Percentiles rank a stretch among this genome's conserved stretches.
phyloP scores from a whole-genome alignment of 2,329 filamentous ascomycete genomes.

The Epichloe coenophiala region DNA sequence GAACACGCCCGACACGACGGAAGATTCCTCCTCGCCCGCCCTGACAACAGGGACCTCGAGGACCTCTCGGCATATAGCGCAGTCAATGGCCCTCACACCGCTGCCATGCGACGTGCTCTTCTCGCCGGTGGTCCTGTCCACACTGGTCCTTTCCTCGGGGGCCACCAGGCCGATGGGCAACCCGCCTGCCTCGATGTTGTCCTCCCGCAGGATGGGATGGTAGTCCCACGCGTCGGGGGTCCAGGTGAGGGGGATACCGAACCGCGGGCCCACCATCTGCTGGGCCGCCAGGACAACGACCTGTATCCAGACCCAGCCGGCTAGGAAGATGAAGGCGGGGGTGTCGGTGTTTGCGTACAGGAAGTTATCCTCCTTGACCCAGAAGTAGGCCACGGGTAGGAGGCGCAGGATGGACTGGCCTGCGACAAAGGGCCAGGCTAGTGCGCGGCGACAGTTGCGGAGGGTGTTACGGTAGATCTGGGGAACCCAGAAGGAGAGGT shows the following conservation, averaged over 20 bases:
- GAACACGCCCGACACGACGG: conserved; percentile 55
- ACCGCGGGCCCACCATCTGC: conserved; percentile 76
- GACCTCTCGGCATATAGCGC: conserved; percentile 85
- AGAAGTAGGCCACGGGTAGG: conserved; percentile 76
- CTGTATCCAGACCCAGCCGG: conserved; percentile 79
- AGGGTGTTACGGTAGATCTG: conserved; percentile 85
- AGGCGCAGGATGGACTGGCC: conserved; percentile 71
- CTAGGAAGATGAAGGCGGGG: conserved; percentile 43
- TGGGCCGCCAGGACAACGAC: conserved; percentile 66
- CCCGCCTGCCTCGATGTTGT: conserved; percentile 65
- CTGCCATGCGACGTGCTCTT: conserved; percentile 8
- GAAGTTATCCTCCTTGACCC: conserved; percentile 64
- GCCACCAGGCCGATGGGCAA: conserved; percentile 59
- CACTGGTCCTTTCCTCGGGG: conserved; percentile 2
- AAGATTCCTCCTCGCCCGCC: conserved; percentile 38
- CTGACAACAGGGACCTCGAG: conserved; percentile 77
- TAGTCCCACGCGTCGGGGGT: conserved; percentile 80
- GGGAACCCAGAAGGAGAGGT: conserved; percentile 83
- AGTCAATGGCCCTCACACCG: conserved; percentile 53
- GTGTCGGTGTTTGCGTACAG: conserved; percentile 61
- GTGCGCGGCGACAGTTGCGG: conserved; percentile 80
- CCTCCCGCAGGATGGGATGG: conserved; percentile 75
- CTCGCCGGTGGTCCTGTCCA: not conserved
- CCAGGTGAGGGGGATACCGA: conserved; percentile 62
- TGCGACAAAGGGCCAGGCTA: conserved; percentile 83